phyloP scores from a whole-genome alignment of 768 basidiomycete genomes.

The Mycena belliarum region DNA sequence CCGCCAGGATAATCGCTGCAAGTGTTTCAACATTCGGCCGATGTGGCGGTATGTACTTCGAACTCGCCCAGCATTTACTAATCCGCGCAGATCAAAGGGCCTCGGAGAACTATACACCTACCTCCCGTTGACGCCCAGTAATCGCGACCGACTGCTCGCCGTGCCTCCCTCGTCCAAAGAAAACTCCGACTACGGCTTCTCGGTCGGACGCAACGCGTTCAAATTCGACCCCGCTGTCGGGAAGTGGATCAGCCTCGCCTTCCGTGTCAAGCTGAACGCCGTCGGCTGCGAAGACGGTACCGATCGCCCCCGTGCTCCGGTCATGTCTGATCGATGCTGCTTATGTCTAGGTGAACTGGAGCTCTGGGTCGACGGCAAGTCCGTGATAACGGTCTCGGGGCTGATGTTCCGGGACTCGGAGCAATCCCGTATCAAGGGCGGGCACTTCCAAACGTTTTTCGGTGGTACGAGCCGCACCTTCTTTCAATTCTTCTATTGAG shows the following conservation, averaged over 20 bases:
- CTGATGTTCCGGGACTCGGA: constrained; percentile 48
- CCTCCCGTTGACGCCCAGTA: constrained; percentile 51
- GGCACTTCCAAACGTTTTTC: constrained; percentile 80
- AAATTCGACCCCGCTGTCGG: constrained; percentile 51
- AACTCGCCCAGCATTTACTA: not conserved
- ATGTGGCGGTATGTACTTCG: constrained; percentile 67
- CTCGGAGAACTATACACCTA: constrained; percentile 72
- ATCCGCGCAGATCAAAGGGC: constrained; percentile 43
- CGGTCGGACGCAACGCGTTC: constrained; percentile 68
- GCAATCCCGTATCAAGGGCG: constrained; percentile 57
- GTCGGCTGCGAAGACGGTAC: constrained; percentile 59
- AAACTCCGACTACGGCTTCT: constrained; percentile 64
- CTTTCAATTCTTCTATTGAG: not conserved
- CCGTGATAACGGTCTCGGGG: constrained; percentile 51
- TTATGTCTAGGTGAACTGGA: constrained; percentile 67
- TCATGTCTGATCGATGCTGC: too few species aligned
- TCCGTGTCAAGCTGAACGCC: constrained; percentile 71
- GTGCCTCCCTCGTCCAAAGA: constrained; percentile 51
- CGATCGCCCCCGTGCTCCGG: too few species aligned
- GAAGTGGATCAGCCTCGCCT: constrained; percentile 61
- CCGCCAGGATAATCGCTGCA: constrained; percentile 57
- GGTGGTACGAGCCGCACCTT: constrained; percentile 64
- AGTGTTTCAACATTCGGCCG: constrained; percentile 67
- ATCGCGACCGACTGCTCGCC: constrained; percentile 40
- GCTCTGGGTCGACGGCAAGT: constrained; percentile 61